Base-by-base conservation (phyloP, 2,329 filamentous ascomycete species). In the Aspergillaceae sp. region DNA sequence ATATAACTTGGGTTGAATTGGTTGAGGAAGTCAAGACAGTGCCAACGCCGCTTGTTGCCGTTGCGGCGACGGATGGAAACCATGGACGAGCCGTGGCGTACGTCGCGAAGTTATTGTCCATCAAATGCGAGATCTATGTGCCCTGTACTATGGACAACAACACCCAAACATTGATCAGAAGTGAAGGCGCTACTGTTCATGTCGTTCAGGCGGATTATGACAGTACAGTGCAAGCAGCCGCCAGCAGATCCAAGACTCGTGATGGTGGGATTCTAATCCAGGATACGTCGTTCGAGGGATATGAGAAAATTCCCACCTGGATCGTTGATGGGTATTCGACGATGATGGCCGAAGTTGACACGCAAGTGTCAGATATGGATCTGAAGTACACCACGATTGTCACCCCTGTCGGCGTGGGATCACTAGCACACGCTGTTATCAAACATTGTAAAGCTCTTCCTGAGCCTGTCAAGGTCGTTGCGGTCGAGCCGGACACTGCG, bases 241-340 rank as follows among this genome's bases (percentile, higher is more conserved):
- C 66, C 6, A 54, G 60, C 1, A 70, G 74, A 8, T 63, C 71
- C 5, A 52, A 56, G 0, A 51, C 58, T 10, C 57, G 55, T 0
- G 54, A 66, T 0, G 60, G 63, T 4, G 74, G 71, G 0, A 58
- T 89, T 5, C 62, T 89, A 36, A 73, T 90, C 1, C 78, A 86
- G 57, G 87, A 91, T 56, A 82, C 77, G 6, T 76, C 80, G 0
- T 85, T 84, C 55, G 73, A 76, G 0, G 81, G 78, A 2, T 87
- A 86, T 54, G 75, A 81, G 41, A 71, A 79, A 35, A 76, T 88
- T 4, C 84, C 86, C 0, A 41, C 78, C 63, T 89, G 83, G 80
- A 84, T 90, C 26, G 83, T 88, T 0, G 80, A 91, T 49, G 87
- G 87, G 0, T 92, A 91, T 56, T 73, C 73, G 4, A 88, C 85